These are phyloP conservation scores for Rutstroemia sydowiana DNA, from an alignment of 2,329 filamentous ascomycete genomes.

Conservation along the genomic window DNA sequence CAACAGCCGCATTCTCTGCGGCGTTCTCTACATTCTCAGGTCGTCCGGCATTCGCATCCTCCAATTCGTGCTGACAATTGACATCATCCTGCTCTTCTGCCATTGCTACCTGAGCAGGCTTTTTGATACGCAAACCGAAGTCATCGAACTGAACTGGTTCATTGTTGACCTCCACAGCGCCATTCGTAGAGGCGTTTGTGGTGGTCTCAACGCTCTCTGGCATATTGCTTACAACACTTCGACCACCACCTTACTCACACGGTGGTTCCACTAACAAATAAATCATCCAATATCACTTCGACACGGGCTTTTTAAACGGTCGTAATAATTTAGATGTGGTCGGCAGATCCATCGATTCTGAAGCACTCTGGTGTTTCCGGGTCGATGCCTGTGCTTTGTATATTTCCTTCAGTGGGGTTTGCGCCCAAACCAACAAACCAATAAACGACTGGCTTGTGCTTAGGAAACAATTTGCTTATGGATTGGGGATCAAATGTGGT, in stretches of 20 bases:
- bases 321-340: not conserved
- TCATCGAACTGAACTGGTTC: constrained; percentile 50
- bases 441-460: constrained; percentile 9
- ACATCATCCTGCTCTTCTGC: constrained; percentile 6
- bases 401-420: no score
- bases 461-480: no score
- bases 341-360: constrained; percentile 6
- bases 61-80: not conserved
- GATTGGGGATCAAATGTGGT: not conserved
- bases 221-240: constrained; percentile 23
- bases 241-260: constrained; percentile 11
- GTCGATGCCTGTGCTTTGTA: constrained; percentile 10
- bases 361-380: constrained; percentile 5
- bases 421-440: not conserved
- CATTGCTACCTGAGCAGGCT: constrained; percentile 27
- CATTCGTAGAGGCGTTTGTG: constrained; percentile 17
- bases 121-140: constrained; percentile 60
- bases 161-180: constrained; percentile 12
- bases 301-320: not conserved
- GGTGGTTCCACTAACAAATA: constrained; percentile 4
- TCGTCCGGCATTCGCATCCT: not conserved
- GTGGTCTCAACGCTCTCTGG: constrained; percentile 23
- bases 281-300: constrained; percentile 10
- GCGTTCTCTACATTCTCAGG: not conserved
- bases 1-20: constrained; percentile 2